Conservation (phyloP, 2,329 filamentous ascomycete genomes). For the Cladophialophora yegresii region DNA sequence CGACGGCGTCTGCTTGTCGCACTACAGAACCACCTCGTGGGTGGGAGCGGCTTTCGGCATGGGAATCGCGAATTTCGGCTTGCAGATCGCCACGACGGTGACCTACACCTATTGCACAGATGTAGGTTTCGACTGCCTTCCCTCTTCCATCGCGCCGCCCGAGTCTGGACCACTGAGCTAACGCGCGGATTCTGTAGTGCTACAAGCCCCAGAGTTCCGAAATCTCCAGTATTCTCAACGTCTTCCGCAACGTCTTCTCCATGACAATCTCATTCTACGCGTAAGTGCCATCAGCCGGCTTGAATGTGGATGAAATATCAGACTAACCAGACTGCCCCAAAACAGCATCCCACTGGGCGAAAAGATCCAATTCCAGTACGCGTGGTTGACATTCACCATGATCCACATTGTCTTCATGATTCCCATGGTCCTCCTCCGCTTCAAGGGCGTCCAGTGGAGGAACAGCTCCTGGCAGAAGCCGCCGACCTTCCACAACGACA, state of each 20-base stretch:
- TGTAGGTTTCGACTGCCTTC: conserved; percentile 24
- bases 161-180: background rate
- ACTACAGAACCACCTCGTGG: conserved; percentile 39
- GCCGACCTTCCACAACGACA: conserved; percentile 24
- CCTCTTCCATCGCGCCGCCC: too few species aligned
- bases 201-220: conserved; percentile 45
- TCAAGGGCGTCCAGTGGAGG: conserved; percentile 36
- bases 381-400: conserved; percentile 39
- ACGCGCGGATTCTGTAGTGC: conserved; percentile 31
- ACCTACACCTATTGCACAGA: conserved; percentile 42
- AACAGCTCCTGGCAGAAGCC: conserved; percentile 25
- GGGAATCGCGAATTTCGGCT: conserved; percentile 37
- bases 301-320: background rate
- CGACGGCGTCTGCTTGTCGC: conserved; percentile 38
- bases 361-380: conserved; percentile 39
- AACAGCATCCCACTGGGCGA: conserved; percentile 38
- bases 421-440: conserved; percentile 35
- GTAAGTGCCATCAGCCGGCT: conserved; percentile 4
- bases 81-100: conserved; percentile 1
- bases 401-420: conserved; percentile 37
- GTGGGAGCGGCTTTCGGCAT: conserved; percentile 44
- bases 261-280: conserved; percentile 42
- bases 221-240: conserved; percentile 42
- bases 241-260: conserved; percentile 41
- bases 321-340: background rate